Evolutionary conservation across 768 basidiomycete genomes (phyloP).

Genomic region (Lentinula sp.): DNA sequence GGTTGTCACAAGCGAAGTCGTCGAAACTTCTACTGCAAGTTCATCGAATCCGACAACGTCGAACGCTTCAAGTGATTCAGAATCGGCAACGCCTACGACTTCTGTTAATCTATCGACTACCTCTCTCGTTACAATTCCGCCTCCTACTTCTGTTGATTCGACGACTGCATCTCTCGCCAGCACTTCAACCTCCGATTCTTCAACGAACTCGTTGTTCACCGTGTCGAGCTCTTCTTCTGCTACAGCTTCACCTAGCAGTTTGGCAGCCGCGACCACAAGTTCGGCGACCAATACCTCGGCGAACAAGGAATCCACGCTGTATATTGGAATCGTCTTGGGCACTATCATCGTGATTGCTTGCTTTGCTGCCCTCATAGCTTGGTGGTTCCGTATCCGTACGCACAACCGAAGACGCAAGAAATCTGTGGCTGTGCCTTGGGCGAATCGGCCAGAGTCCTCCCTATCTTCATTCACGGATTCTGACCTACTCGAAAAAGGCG

Average conservation of each 20-base stretch:
- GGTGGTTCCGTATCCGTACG: conserved; percentile 37
- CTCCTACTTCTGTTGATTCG: background rate
- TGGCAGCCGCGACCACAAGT: background rate
- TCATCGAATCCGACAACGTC: background rate
- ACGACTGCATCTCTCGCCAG: background rate
- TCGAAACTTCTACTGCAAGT: background rate
- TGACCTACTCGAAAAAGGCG: conserved; percentile 6
- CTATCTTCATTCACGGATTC: background rate
- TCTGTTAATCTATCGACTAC: background rate
- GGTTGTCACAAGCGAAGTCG: background rate
- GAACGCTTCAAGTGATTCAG: background rate
- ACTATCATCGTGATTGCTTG: conserved; percentile 37
- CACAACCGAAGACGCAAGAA: conserved; percentile 28
- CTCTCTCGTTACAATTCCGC: too few species aligned
- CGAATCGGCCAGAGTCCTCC: conserved; percentile 12
- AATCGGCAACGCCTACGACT: background rate
- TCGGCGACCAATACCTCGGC: background rate
- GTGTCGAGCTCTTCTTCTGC: background rate
- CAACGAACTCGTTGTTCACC: background rate
- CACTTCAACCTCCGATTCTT: background rate
- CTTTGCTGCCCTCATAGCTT: conserved; percentile 41
- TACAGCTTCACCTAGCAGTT: background rate
- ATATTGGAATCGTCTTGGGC: conserved; percentile 45
- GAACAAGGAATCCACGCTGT: conserved; percentile 29
- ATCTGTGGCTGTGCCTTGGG: conserved; percentile 31